These are phyloP conservation scores for Paramecium tetraurelia DNA, from an alignment of 73 alveolate genomes.

Conservation along the genomic window DNA sequence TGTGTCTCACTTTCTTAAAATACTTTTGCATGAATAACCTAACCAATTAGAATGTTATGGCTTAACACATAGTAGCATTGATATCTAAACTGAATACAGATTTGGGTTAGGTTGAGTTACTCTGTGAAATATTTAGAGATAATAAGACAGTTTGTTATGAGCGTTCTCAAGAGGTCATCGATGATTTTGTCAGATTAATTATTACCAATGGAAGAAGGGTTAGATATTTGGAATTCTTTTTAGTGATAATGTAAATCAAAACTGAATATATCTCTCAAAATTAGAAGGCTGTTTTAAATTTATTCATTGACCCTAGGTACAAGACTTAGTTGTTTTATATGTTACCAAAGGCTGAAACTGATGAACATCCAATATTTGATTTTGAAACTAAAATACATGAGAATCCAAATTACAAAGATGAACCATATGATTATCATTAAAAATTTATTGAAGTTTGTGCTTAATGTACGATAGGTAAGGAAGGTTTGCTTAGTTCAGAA, in stretches of 20 bases:
- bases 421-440: constrained; percentile 66
- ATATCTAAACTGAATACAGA: constrained; percentile 38
- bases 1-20: constrained; percentile 36
- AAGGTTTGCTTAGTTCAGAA: constrained; percentile 63
- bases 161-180: constrained; percentile 5
- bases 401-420: constrained; percentile 50
- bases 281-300: constrained; percentile 45
- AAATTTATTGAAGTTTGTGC: constrained; percentile 57
- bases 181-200: constrained; percentile 53
- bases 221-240: constrained; percentile 53
- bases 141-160: constrained; percentile 54
- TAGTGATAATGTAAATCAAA: constrained; percentile 32
- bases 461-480: constrained; percentile 58
- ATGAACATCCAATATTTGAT: constrained; percentile 30
- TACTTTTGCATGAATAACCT: constrained; percentile 24
- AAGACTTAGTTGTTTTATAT: constrained; percentile 23
- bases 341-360: not conserved
- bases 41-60: constrained; percentile 14
- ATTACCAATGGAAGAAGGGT: constrained; percentile 58
- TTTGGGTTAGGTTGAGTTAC: constrained; percentile 52
- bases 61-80: constrained; percentile 17
- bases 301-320: constrained; percentile 36
- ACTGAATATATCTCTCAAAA: constrained; percentile 31
- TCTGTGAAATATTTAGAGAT: constrained; percentile 58
- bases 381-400: not conserved